Base-by-base conservation (phyloP, 106 monocot genomes). In the Alisma plantagoaquatica region DNA sequence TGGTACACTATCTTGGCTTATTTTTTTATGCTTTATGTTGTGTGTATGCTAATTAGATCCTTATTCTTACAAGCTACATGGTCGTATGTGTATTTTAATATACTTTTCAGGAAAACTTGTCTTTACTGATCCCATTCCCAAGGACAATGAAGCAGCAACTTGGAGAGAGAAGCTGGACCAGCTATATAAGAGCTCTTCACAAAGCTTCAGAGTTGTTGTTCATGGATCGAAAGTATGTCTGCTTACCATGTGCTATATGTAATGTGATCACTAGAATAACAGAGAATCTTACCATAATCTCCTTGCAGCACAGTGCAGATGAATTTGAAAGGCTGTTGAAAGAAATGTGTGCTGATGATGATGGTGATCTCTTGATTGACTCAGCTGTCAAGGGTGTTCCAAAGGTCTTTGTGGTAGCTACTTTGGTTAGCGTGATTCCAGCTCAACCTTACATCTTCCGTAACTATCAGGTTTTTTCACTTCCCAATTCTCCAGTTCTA, bases 371-470 rank as follows among this genome's bases (percentile, higher is more conserved):
- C 14, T 62, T 98, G 45, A 90, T 98, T 58, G 96, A 98, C 35
- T 98, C 96, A 65, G 81, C 90, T 74, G 90, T 90, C 43, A 98
- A 90, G 54, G 45, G 60, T 60, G 61, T 78, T 54, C 96, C 96
- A 33, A 98, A 98, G 68, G 96, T 98, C 49, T 89, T 98, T 79
- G 85, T 71, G n/a, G 84, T 90, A 44, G 87, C 96, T 57, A 90
- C 96, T 60, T 63, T 98, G 16, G 85, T 98, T 51, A 98, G 90
- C 49, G 78, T 64, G 17, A 65, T 79, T 61, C 96, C 96, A 33
- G 96, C 96, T 56, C 96, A 98, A 65, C 96, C 96, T 76, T 98
- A 77, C 75, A 43, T 98, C n/a, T 98, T 98, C 71, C 69, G 89
- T 24, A 98, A 98, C 21, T 98, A 98, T 79, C 96, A 98, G 96